Evolutionary conservation across 1,139 yeast species (phyloP).

Genomic region (Yamadazyma kanchanaburiensis): DNA sequence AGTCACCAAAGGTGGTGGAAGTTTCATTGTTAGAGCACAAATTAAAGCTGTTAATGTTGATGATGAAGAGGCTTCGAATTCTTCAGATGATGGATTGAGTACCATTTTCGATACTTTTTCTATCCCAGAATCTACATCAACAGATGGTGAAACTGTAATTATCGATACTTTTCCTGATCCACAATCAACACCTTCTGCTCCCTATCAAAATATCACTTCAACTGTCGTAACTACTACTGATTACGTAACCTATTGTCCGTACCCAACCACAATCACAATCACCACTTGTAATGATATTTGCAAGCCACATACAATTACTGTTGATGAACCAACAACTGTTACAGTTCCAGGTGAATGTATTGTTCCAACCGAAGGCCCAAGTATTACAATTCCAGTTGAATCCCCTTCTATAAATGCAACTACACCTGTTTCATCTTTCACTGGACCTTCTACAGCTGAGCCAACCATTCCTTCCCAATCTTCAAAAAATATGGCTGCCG

Average conservation of each 20-base stretch:
- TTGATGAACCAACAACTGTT: slow-evolving; percentile 49
- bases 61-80: too few species aligned
- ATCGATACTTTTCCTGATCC: too few species aligned
- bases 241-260: too few species aligned
- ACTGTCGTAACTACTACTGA: slow-evolving; percentile 45
- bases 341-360: slow-evolving; percentile 65
- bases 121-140: slow-evolving; percentile 13
- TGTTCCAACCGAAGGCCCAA: slow-evolving; percentile 27
- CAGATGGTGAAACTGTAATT: too few species aligned
- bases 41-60: too few species aligned
- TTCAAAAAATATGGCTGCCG: slow-evolving; percentile 10
- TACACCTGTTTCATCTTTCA: slow-evolving; percentile 3
- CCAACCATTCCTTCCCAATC: too few species aligned
- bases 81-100: too few species aligned
- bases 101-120: too few species aligned
- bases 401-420: slow-evolving; percentile 22
- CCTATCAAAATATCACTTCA: slow-evolving; percentile 20
- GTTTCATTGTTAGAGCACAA: too few species aligned
- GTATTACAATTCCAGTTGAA: slow-evolving; percentile 52
- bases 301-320: slow-evolving; percentile 41
- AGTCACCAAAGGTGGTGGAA: too few species aligned
- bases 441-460: slow-evolving; percentile 8
- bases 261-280: slow-evolving; percentile 51
- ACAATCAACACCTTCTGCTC: slow-evolving; percentile 10
- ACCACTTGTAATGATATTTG: slow-evolving; percentile 38